Conservation (phyloP, 495 filamentous ascomycete species). For the Daldinia concentrica region DNA sequence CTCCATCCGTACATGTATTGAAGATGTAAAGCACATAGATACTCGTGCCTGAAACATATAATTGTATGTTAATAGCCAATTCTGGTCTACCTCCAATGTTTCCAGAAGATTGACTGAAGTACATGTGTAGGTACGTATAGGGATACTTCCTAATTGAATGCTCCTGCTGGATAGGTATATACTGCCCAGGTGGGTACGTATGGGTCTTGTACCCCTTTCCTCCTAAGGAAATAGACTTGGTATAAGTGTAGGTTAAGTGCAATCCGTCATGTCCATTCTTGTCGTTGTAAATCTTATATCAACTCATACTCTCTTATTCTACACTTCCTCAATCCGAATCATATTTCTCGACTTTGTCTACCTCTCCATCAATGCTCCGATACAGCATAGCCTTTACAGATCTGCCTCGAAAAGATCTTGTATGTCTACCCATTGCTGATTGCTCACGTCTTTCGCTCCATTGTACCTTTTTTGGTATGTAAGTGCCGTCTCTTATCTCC, state of each 20-base stretch:
- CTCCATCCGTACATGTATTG: background rate
- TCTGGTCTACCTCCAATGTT: too few species aligned
- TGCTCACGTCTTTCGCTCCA: constrained; percentile 37
- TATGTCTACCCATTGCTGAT: constrained; percentile 45
- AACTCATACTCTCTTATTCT: background rate
- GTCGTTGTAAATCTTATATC: background rate
- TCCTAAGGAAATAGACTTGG: background rate
- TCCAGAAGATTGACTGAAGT: background rate
- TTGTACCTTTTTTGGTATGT: constrained; percentile 41
- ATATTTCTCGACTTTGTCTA: constrained; percentile 13
- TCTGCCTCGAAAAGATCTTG: constrained; percentile 40
- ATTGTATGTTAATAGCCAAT: background rate
- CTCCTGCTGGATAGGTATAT: background rate
- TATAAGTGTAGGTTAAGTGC: background rate
- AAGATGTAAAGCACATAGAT: background rate
- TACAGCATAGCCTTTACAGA: constrained; percentile 38
- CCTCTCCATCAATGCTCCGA: constrained; percentile 25
- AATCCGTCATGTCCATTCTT: background rate
- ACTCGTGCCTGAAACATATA: background rate
- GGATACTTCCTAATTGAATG: background rate
- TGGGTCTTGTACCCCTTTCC: constrained; percentile 2
- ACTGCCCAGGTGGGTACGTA: background rate
- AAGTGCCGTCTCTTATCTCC: constrained; percentile 8
- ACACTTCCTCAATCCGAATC: constrained; percentile 1
- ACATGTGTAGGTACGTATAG: background rate